phyloP scores from a whole-genome alignment of 2,329 filamentous ascomycete genomes.

The Curvularia eragrostidis region DNA sequence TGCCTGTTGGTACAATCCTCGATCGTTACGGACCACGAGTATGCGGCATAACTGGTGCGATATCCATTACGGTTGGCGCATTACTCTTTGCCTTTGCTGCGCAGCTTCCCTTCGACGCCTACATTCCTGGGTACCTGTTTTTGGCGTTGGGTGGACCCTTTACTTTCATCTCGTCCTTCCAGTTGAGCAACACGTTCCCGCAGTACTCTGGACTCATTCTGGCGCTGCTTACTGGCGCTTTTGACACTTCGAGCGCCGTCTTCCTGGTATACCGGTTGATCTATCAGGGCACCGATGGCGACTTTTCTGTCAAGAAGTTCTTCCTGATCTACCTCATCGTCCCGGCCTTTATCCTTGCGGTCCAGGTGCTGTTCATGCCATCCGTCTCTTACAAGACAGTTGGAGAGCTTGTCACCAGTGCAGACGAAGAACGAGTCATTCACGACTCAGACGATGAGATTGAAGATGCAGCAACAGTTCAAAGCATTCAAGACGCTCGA shows the following conservation, averaged over 20 bases:
- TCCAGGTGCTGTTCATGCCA: slow-evolving; percentile 58
- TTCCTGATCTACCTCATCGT: slow-evolving; percentile 59
- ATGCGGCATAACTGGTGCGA: slow-evolving; percentile 73
- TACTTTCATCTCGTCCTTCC: slow-evolving; percentile 60
- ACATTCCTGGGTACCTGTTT: slow-evolving; percentile 59
- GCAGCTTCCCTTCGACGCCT: slow-evolving; percentile 72
- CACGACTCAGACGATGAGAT: slow-evolving; percentile 65
- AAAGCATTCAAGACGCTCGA: slow-evolving; percentile 60
- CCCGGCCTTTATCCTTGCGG: slow-evolving; percentile 52
- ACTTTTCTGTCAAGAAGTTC: slow-evolving; percentile 57
- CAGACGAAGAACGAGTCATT: slow-evolving; percentile 59
- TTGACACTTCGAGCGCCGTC: slow-evolving; percentile 58
- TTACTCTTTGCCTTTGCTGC: slow-evolving; percentile 73
- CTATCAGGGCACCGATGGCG: slow-evolving; percentile 52
- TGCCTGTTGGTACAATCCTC: slow-evolving; percentile 84
- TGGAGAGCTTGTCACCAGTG: slow-evolving; percentile 79
- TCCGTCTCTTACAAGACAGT: slow-evolving; percentile 61
- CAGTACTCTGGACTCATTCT: slow-evolving; percentile 58
- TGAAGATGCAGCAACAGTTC: slow-evolving; percentile 55
- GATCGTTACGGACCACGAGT: slow-evolving; percentile 82
- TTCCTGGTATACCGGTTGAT: slow-evolving; percentile 57
- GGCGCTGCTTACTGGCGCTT: slow-evolving; percentile 59
- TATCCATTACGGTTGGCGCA: slow-evolving; percentile 73
- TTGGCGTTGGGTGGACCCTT: slow-evolving; percentile 59
- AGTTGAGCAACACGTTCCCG: slow-evolving; percentile 60